A percentile compares a stretch with the other conserved stretches of the same genome.
Conservation (phyloP, 1,284 basidiomycete species). For the Kwoniella shivajii region DNA sequence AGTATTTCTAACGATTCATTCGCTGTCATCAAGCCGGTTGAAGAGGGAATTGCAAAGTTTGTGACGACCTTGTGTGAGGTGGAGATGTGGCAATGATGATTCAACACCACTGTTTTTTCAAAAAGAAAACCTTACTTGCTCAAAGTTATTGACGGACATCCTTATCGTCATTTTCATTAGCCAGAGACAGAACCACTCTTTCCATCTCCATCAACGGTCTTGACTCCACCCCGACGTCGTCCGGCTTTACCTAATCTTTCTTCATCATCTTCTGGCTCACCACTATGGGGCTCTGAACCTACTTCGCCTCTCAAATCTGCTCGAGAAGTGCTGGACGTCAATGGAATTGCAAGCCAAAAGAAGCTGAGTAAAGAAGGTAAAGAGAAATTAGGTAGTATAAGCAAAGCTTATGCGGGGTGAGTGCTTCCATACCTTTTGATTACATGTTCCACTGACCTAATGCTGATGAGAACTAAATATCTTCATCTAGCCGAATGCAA, state of each 20-base stretch:
- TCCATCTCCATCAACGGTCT: conserved; percentile 14
- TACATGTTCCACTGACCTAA: too few relatives aligned
- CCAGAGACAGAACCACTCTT: conserved; percentile 18
- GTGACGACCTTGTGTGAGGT: too few relatives aligned
- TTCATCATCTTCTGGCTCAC: background rate
- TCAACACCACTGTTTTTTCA: too few relatives aligned
- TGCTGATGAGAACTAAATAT: too few relatives aligned
- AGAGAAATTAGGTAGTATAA: conserved; percentile 20
- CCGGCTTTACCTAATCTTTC: conserved; percentile 9
- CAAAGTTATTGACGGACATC: background rate
- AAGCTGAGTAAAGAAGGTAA: conserved; percentile 9
- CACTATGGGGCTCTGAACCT: background rate
- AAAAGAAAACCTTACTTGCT: too few relatives aligned
- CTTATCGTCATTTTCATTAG: conserved; percentile 1
- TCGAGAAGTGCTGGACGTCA: background rate
- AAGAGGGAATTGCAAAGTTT: too few relatives aligned
- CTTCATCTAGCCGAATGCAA: conserved; percentile 22
- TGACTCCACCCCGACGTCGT: conserved; percentile 19
- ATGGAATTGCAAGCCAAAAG: background rate
- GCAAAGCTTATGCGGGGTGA: conserved; percentile 26
- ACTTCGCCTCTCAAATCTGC: conserved; percentile 1
- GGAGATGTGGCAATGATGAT: too few relatives aligned
- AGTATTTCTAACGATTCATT: background rate
- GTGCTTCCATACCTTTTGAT: background rate
- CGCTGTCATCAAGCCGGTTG: too few relatives aligned